Percentiles rank a stretch among this genome's conserved stretches.
Evolutionary conservation across 805 yeast genomes (phyloP).

Genomic region (Ogataea paraovalis): DNA sequence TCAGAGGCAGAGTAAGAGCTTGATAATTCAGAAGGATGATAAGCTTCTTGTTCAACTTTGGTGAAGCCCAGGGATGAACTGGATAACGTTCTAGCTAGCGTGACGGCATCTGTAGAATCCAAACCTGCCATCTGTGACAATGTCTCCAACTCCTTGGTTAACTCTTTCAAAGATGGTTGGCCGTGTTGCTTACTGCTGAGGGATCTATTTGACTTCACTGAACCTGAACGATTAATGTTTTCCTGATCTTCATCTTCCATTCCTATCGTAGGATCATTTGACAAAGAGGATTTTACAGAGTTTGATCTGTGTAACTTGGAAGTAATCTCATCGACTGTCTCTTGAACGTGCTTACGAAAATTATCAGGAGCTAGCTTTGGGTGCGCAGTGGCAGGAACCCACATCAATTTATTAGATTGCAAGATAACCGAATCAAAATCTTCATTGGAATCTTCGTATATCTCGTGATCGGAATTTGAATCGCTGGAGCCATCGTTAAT

Average conservation of each 20-base stretch:
- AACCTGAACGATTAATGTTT: slow-evolving; percentile 3
- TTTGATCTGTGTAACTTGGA: slow-evolving; percentile 33
- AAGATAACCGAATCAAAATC: slow-evolving; percentile 15
- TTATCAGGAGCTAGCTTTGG: slow-evolving; percentile 95
- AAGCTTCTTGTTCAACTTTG: slow-evolving; percentile 43
- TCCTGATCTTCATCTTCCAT: slow-evolving; percentile 1
- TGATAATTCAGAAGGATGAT: slow-evolving; percentile 21
- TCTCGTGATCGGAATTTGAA: slow-evolving; percentile 4
- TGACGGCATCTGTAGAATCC: slow-evolving; percentile 75
- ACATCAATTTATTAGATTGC: slow-evolving; percentile 52
- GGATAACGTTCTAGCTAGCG: slow-evolving; percentile 76
- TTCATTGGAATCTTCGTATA: slow-evolving; percentile 12
- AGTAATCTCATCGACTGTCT: slow-evolving; percentile 49
- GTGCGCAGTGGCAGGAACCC: slow-evolving; percentile 96
- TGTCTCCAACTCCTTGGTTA: slow-evolving; percentile 71
- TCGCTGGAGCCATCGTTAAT: neutral
- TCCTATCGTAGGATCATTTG: slow-evolving; percentile 15
- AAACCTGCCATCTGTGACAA: slow-evolving; percentile 75
- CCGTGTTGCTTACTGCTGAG: slow-evolving; percentile 1
- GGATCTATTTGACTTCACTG: slow-evolving; percentile 1
- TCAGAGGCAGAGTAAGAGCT: slow-evolving; percentile 4
- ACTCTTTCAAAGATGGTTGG: slow-evolving; percentile 64
- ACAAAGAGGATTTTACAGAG: slow-evolving; percentile 25
- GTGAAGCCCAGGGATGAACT: slow-evolving; percentile 62
- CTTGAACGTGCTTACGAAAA: slow-evolving; percentile 62